Base-by-base conservation (phyloP, 2,329 filamentous ascomycete species). In the Alternaria dauci region DNA sequence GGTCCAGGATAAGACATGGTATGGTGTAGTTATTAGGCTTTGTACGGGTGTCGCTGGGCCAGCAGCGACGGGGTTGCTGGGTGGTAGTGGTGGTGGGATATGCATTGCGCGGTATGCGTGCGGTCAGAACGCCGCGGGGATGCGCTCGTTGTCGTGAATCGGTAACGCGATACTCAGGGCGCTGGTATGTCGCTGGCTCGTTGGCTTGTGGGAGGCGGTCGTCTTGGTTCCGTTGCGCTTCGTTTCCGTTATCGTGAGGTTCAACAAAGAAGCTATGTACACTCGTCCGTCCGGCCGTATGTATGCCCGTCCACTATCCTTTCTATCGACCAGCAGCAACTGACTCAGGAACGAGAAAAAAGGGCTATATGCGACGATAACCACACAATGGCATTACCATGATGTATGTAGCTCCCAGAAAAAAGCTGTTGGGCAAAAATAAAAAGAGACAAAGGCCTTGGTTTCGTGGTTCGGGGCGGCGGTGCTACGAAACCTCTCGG, bases 21-120 rank as follows among this genome's bases (percentile, higher is more conserved):
- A 50, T 16, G 59, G 14, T 77, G 60, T 61, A 11, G 60, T 34
- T 26, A 54, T 28, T 48, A 50, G 25, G 30, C 32, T 50, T 0
- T 38, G 39, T 47, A 52, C 2, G 11, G 53, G 34, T 48, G 67
- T 61, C 52, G 69, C 58, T 61, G 66, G 51, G 60, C 67, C 71
- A 48, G 70, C 72, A 69, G 72, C 65, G 54, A 64, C 66, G 12
- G 46, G 14, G 63, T 67, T 52, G 58, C 63, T 58, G 53, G 65
- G 65, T n/a, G n/a, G n/a, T n/a, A n/a, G n/a, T n/a, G n/a, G n/a
- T n/a, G n/a, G n/a, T 36, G 66, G 67, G 38, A 71, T 58, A 61
- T 68, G 71, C 75, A 77, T 76, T 52, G 61, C 60, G 38, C 38
- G 11, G 12, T 51, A 57, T 34, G 28, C 32, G 58, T 41, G 7